These are phyloP conservation scores for Osmanthus fragrans DNA, from an alignment of 257 asterid genomes.

Conservation along the genomic window DNA sequence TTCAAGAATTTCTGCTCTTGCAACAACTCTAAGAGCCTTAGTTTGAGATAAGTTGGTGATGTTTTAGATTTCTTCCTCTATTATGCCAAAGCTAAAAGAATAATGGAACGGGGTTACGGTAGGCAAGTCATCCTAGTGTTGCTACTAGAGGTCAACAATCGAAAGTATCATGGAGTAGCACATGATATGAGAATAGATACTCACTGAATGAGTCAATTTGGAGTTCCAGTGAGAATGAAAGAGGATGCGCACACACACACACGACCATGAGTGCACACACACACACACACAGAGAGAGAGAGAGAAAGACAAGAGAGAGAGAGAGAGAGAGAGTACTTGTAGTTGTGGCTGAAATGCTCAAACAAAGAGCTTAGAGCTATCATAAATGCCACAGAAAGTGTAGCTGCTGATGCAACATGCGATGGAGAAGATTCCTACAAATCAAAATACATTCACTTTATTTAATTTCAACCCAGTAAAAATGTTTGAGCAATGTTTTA, in stretches of 20 bases:
- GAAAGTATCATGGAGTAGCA: not conserved
- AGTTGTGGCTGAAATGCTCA: constrained; percentile 69
- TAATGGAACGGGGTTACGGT: not conserved
- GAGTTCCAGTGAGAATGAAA: not conserved
- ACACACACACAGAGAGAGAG: not conserved
- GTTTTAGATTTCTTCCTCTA: not conserved
- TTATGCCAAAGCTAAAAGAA: not conserved
- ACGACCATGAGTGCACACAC: not conserved
- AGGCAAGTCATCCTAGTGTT: constrained; percentile 2
- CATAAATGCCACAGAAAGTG: constrained; percentile 95
- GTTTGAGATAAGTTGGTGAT: not conserved
- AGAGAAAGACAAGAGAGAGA: constrained; percentile 13
- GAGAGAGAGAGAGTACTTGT: constrained; percentile 53
- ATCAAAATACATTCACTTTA: not conserved
- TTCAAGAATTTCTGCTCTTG: not conserved
- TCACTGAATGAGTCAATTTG: not conserved
- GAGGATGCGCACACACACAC: not conserved
- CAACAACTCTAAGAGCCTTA: not conserved
- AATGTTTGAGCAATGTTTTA: not conserved
- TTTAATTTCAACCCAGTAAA: not conserved
- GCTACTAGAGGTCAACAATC: not conserved
- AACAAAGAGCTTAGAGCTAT: constrained; percentile 75
- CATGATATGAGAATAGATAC: not conserved
- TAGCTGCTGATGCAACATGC: constrained; percentile 96
- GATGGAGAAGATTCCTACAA: constrained; percentile 85